Evolutionary conservation across 805 yeast genomes (phyloP).

Genomic region (Saccharomyces paradoxus): DNA sequence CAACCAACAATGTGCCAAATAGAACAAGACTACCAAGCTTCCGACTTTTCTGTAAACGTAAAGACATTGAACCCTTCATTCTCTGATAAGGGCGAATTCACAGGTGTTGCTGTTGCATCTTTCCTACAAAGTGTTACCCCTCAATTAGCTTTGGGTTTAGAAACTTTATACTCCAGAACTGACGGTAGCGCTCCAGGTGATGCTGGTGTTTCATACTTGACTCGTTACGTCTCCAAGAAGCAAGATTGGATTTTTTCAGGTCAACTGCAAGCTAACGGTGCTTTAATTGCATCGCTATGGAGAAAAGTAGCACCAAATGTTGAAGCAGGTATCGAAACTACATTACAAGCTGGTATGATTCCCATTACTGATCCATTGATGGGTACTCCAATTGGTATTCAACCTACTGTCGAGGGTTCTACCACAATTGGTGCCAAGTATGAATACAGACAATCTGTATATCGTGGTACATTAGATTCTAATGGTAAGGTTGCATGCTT

Average conservation of each 20-base stretch:
- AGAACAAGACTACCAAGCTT: constrained; percentile 91
- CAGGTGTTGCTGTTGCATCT: constrained; percentile 91
- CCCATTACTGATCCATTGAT: constrained; percentile 69
- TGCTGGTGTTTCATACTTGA: constrained; percentile 81
- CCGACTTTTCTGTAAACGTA: constrained; percentile 80
- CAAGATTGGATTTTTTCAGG: constrained; percentile 91
- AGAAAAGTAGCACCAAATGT: constrained; percentile 86
- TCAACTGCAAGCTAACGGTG: constrained; percentile 88
- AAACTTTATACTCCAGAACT: constrained; percentile 72
- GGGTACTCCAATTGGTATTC: constrained; percentile 74
- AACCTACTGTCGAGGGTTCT: constrained; percentile 80
- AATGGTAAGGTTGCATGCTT: constrained; percentile 84
- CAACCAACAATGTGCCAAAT: constrained; percentile 92
- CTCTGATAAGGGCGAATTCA: constrained; percentile 48
- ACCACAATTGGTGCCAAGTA: constrained; percentile 95
- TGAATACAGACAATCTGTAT: constrained; percentile 92
- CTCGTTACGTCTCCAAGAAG: constrained; percentile 64
- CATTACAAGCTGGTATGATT: constrained; percentile 63
- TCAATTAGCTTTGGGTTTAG: constrained; percentile 79
- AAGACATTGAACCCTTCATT: constrained; percentile 86
- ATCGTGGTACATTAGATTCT: constrained; percentile 91
- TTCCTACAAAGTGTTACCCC: constrained; percentile 83
- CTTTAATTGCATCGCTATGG: constrained; percentile 84
- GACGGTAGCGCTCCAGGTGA: constrained; percentile 77
- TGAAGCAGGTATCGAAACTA: constrained; percentile 90